Conservation (phyloP, 441 rosid species). For the Isatis lusitanica region DNA sequence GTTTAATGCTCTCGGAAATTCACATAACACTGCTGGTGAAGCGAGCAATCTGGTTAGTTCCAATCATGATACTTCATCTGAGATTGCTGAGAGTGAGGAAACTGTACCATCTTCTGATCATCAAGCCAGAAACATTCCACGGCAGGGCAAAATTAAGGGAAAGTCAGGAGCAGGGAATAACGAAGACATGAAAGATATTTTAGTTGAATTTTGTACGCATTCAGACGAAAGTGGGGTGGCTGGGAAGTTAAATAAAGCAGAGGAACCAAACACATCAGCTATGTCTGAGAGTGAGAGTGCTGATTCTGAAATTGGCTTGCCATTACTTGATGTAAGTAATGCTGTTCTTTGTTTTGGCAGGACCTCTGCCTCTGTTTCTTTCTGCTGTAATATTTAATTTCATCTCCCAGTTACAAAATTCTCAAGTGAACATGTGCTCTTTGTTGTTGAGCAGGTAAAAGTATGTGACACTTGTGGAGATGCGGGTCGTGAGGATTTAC, state of each 20-base stretch:
- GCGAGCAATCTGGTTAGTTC: conserved; percentile 59
- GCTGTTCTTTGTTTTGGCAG: neutral
- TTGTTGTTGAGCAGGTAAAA: conserved; percentile 73
- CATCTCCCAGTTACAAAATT: conserved; percentile 5
- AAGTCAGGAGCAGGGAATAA: conserved; percentile 44
- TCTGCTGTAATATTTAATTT: neutral
- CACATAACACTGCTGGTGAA: conserved; percentile 44
- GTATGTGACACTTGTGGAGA: conserved; percentile 99
- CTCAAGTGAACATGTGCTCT: conserved; percentile 26
- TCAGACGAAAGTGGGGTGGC: conserved; percentile 38
- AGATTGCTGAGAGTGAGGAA: conserved; percentile 57
- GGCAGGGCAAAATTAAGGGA: conserved; percentile 11
- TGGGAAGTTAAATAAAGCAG: conserved; percentile 44
- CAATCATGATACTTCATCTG: conserved; percentile 51
- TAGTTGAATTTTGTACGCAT: conserved; percentile 36
- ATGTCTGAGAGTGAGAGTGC: conserved; percentile 62
- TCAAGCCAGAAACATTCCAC: conserved; percentile 13
- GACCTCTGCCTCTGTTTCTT: neutral
- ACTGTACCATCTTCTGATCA: conserved; percentile 44
- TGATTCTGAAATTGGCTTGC: conserved; percentile 54
- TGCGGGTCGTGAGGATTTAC: conserved; percentile 95
- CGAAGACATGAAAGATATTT: conserved; percentile 31
- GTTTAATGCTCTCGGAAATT: conserved; percentile 35
- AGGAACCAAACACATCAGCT: conserved; percentile 43
- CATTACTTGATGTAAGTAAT: conserved; percentile 74